Evolutionary conservation across 164 flowering plant genomes (phyloP), one percentile per base, ranked within the genome.

Genomic region (Taxillus chinensis): DNA sequence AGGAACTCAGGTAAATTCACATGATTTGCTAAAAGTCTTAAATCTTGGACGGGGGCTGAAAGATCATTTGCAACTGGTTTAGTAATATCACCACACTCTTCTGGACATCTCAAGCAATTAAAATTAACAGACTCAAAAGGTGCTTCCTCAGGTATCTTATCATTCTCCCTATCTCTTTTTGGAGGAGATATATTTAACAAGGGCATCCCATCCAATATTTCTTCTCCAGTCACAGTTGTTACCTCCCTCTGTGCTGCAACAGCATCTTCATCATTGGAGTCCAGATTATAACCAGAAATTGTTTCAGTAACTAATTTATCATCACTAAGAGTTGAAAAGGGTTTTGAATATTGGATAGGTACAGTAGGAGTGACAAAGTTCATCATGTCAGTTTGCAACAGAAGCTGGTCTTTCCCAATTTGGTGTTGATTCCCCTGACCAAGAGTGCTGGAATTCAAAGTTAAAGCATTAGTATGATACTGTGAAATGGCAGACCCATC

Each of bases 1-100:
- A 85, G 76, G 65, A 90, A 71, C 68, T 90, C 96, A 54, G 96
- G 92, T 65, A 86, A 75, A 70, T 73, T 80, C 69, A 83, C 70
- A 69, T 61, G 61, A 55, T 75, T 65, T 58, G 60, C 72, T 7
- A 77, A 74, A 12, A 66, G 63, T 49, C 73, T 71, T 45, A 55
- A 56, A 53, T 68, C 70, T 65, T 79, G 83, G 51, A 41, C 42
- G 8, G 68, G 41, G 63, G 59, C 75, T 66, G 43, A 45, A 62
- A 41, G 60, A 67, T 58, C 70, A 55, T 14, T 58, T 39, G 65
- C 75, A 58, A 41, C 73, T 12, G 17, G 70, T 63, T 76, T 74
- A 38, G 45, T 56, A 46, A 52, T 67, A 58, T 64, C 60, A 54
- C 64, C 65, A 69, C 51, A 41, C 58, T 70, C 76, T 51, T 70